phyloP scores from a whole-genome alignment of 2,329 filamentous ascomycete species.

The Sporothrix euskadiensis region DNA sequence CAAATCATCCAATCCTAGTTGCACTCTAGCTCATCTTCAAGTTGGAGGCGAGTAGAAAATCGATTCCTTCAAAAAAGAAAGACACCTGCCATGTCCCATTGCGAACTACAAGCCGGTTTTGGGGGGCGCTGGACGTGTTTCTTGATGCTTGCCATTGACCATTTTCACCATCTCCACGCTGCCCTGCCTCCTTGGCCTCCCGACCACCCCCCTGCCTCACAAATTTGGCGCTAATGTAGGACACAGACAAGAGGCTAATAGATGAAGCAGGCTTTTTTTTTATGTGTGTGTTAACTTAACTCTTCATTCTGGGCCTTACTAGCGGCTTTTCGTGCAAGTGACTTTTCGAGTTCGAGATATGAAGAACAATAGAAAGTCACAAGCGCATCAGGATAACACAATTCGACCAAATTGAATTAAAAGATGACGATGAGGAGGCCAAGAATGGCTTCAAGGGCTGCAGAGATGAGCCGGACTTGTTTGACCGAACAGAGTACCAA shows the following conservation, averaged over 20 bases:
- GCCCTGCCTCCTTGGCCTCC: background rate
- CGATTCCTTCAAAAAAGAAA: background rate
- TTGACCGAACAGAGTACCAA: background rate
- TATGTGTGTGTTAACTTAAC: background rate
- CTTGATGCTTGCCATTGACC: background rate
- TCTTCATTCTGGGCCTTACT: background rate
- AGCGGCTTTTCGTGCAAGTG: background rate
- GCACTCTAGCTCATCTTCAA: background rate
- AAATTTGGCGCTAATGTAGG: background rate
- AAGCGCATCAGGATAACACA: background rate
- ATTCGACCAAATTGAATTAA: background rate
- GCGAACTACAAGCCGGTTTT: background rate
- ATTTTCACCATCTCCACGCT: background rate
- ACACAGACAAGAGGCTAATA: conserved; percentile 14
- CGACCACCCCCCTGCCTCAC: background rate
- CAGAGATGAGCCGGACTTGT: background rate
- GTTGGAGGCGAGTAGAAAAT: background rate
- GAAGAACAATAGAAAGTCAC: background rate
- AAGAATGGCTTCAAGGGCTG: background rate
- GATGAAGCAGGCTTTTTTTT: conserved; percentile 11
- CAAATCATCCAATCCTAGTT: background rate
- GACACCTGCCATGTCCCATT: background rate
- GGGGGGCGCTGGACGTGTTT: background rate
- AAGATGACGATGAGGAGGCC: background rate
- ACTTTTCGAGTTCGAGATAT: background rate